Evolutionary conservation across 2,329 filamentous ascomycete species (phyloP).

Genomic region (Cladobotryum protrusum): DNA sequence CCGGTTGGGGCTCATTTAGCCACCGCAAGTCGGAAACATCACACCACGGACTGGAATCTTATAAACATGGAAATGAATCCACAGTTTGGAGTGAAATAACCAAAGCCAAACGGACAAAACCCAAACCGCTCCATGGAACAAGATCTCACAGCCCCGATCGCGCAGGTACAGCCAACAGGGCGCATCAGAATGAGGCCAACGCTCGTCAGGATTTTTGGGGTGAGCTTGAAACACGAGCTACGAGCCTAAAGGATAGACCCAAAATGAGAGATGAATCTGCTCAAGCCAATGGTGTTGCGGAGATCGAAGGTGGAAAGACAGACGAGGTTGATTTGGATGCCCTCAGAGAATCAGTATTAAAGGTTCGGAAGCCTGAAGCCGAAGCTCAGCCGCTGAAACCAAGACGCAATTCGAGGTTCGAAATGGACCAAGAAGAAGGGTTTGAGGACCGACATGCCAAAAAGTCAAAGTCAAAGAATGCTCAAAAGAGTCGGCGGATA

Average conservation of each 20-base stretch:
- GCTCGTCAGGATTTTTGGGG: constrained; percentile 20
- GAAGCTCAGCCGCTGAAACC: constrained; percentile 15
- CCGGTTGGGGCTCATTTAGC: constrained; percentile 19
- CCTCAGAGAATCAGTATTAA: not conserved
- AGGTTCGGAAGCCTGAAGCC: not conserved
- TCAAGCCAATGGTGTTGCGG: not conserved
- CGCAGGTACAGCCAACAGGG: not conserved
- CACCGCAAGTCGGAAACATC: constrained; percentile 13
- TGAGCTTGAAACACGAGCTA: constrained; percentile 18
- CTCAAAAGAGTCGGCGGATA: constrained; percentile 11
- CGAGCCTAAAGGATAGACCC: constrained; percentile 10
- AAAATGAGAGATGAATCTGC: constrained; percentile 1
- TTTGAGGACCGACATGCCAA: constrained; percentile 16
- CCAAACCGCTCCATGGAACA: constrained; percentile 2
- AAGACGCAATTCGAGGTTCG: constrained; percentile 26
- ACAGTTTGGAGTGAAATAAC: constrained; percentile 15
- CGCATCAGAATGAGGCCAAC: not conserved
- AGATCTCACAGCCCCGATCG: constrained; percentile 2
- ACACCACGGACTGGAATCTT: constrained; percentile 1
- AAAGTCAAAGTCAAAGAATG: constrained; percentile 21
- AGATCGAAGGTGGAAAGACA: not conserved
- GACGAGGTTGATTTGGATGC: not conserved
- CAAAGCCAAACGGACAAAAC: constrained; percentile 2
- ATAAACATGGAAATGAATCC: constrained; percentile 13
- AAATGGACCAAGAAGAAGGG: constrained; percentile 16